Base-by-base conservation (phyloP, 371 early-diverging fungal species). In the Actinomortierella wolfii region DNA sequence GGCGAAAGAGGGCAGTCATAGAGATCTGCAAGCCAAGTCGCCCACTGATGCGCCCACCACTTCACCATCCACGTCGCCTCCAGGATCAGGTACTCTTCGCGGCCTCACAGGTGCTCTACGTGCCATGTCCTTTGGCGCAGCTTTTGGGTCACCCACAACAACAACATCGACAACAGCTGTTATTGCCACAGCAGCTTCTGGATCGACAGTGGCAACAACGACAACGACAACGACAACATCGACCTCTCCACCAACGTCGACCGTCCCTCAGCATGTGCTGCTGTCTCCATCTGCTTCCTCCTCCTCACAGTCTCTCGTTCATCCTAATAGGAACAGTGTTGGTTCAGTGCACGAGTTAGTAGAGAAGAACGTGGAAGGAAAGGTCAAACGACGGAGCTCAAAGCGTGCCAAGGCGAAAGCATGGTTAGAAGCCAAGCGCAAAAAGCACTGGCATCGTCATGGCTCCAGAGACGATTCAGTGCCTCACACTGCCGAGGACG, bases 391-490 rank as follows among this genome's bases (percentile, higher is more conserved):
- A 15, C 61, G 62, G n/a, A 53, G 66, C 13, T 65, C 71, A 15
- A 50, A 61, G 1, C 54, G 66, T 15, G 66, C 73, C 15, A 71
- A 71, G 51, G 66, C 73, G 23, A 71, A 71, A 23, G 71, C 71
- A 5, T 71, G 73, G 73, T 57, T 71, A 25, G 61, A 66, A 41
- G 43, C 66, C 8, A 65, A 71, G 23, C 48, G 56, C 45, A 71
- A 71, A 48, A 61, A 51, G 43, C 45, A 52, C 1, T 58, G 56
- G 40, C 51, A 59, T n/a, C n/a, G 34, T 9, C 40, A 28, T 13
- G 56, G 56, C 2, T n/a, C n/a, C n/a, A 57, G 29, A 2, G 56
- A 52, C 14, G 40, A 51, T 13, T 18, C 47, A 8, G 6, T 47
- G 47, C 18, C 47, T 47, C 2, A 2, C 21, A 8, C 47, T 21